These are phyloP conservation scores for Solanum corneliomulleri DNA, from an alignment of 257 asterid genomes.

Conservation along the genomic window DNA sequence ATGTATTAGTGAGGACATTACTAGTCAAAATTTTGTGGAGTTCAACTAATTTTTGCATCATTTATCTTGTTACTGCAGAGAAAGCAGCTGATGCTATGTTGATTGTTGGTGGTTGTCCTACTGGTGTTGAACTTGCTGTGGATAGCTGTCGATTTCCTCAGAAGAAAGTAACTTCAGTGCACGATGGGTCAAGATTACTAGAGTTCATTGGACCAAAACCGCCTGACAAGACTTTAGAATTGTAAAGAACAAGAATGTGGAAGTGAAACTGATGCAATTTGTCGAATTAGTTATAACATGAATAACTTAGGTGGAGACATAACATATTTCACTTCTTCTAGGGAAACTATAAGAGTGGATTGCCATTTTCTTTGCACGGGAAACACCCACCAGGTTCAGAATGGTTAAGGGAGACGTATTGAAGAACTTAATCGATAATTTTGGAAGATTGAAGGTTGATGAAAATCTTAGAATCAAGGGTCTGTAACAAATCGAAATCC, in stretches of 20 bases:
- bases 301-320: not conserved
- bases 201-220: not conserved
- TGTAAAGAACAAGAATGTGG: constrained; percentile 42
- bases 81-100: constrained; percentile 40
- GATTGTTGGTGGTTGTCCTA: constrained; percentile 77
- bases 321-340: too few species aligned
- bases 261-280: constrained; percentile 25
- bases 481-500: too few species aligned
- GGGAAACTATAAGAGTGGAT: too few species aligned
- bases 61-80: constrained; percentile 20
- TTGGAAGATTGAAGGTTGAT: too few species aligned
- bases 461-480: too few species aligned
- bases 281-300: constrained; percentile 58
- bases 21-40: not conserved
- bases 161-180: constrained; percentile 45
- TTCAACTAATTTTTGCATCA: not conserved
- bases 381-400: too few species aligned
- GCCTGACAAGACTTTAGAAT: constrained; percentile 11
- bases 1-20: not conserved
- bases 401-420: too few species aligned
- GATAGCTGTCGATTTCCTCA: constrained; percentile 62
- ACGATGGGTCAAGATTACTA: constrained; percentile 33
- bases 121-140: constrained; percentile 82
- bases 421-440: too few species aligned
- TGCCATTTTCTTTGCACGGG: too few species aligned